Conservation (phyloP, 345 rosid genomes). For the Durio zibethinus region DNA sequence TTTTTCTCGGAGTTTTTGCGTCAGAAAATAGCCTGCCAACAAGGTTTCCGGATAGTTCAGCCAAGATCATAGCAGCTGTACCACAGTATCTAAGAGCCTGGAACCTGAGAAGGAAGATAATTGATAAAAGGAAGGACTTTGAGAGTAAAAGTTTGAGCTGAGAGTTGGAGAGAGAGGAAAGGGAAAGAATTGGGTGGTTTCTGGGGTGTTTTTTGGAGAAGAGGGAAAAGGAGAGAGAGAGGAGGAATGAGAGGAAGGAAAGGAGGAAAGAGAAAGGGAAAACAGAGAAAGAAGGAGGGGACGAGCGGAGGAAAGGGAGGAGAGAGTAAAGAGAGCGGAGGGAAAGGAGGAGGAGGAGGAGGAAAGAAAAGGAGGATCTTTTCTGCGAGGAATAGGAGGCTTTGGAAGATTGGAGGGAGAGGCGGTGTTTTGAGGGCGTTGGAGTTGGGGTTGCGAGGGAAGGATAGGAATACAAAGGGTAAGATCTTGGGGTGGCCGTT, state of each 20-base stretch:
- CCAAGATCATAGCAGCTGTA: slow-evolving; percentile 92
- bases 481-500: slow-evolving; percentile 27
- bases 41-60: slow-evolving; percentile 74
- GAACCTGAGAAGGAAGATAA: slow-evolving; percentile 73
- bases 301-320: slow-evolving; percentile 57
- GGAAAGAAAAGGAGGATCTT: slow-evolving; percentile 42
- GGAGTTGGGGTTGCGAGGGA: slow-evolving; percentile 60
- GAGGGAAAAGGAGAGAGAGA: slow-evolving; percentile 29
- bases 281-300: slow-evolving; percentile 50
- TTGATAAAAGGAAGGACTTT: slow-evolving; percentile 54
- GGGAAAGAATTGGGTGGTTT: slow-evolving; percentile 33
- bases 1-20: slow-evolving; percentile 21
- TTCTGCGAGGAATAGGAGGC: slow-evolving; percentile 25
- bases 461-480: slow-evolving; percentile 40
- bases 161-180: slow-evolving; percentile 45
- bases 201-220: slow-evolving; percentile 21
- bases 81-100: slow-evolving; percentile 90
- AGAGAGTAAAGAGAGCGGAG: slow-evolving; percentile 56
- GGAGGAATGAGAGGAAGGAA: slow-evolving; percentile 40
- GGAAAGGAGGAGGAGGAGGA: slow-evolving; percentile 48
- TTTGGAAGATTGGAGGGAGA: slow-evolving; percentile 13
- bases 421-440: slow-evolving; percentile 65
- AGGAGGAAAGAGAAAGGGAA: slow-evolving; percentile 46
- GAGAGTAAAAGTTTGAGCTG: slow-evolving; percentile 49
- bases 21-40: slow-evolving; percentile 55